Evolutionary conservation across 208 protist genomes (phyloP), one percentile per base, ranked within the genome.

Genomic region (Strigomonas oncopelti): DNA sequence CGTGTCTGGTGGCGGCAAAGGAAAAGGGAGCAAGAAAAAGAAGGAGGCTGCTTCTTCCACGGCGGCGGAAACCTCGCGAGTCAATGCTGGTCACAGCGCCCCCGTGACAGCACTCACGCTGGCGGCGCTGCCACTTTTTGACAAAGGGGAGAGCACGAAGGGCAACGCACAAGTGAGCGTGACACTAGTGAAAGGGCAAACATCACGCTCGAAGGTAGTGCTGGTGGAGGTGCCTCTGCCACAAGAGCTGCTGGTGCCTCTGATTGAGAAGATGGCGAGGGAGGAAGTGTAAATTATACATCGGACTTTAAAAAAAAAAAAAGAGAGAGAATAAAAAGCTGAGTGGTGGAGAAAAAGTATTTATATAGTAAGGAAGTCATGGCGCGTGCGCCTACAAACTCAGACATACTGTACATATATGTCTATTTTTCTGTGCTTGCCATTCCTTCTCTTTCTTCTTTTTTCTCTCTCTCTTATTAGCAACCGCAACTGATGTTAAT

Each of bases 181-280:
- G 1, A 67, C 72, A 20, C 67, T 94, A 9, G 71, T 80, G 52
- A 74, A 83, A 36, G 85, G 88, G 8, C 62, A 69, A 24, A 89
- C 84, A 0, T 85, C 81, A 28, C 73, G 84, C 20, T 65, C 76
- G 59, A 94, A 94, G 69, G 73, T 68, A 32, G 54, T 94, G 25
- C 61, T 78, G 14, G 65, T 87, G 2, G 34, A 64, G 56, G 90
- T 90, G 67, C 83, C 83, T 18, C 83, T 80, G 13, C 79, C 79
- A 4, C 73, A 83, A 36, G 80, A 79, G n/a, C 76, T 89, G 54
- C 58, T 94, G 22, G 36, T 83, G 18, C 57, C 72, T 16, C 25
- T 89, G 18, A 58, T 94, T 13, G 73, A 87, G 27, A 81, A 75
- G 51, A 75, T 61, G 14, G 69, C 75, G 42, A 4, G 42, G 16